phyloP scores from a whole-genome alignment of 495 filamentous ascomycete genomes.

The Penicillium silybi region DNA sequence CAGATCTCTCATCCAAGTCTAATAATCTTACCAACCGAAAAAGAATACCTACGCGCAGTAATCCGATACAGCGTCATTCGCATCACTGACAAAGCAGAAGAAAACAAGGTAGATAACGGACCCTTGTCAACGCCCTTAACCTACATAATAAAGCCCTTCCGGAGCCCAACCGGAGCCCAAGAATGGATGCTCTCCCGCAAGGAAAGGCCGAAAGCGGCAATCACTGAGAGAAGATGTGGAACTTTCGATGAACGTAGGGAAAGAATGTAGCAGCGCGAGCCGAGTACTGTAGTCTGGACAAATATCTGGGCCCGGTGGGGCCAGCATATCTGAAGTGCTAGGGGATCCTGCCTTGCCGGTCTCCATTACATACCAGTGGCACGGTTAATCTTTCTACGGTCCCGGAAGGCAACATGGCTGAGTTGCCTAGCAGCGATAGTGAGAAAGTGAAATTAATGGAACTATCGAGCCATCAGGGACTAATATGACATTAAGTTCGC shows the following conservation, averaged over 20 bases:
- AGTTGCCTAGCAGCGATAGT: neutral
- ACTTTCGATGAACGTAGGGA: slow-evolving; percentile 14
- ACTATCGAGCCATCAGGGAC: neutral
- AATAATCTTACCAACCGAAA: too few relatives aligned
- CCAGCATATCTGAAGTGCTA: slow-evolving; percentile 8
- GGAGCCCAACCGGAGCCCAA: neutral
- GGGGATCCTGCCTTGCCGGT: slow-evolving; percentile 8
- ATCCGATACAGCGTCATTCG: too few relatives aligned
- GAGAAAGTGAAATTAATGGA: neutral
- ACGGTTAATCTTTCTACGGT: neutral
- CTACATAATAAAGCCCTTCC: neutral
- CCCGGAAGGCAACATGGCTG: neutral
- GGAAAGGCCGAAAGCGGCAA: slow-evolving; percentile 8
- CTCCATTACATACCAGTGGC: slow-evolving; percentile 8
- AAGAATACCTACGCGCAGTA: too few relatives aligned
- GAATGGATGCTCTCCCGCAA: slow-evolving; percentile 8
- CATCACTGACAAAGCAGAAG: neutral
- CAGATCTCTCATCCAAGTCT: too few relatives aligned
- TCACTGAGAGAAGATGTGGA: slow-evolving; percentile 5
- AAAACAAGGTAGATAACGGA: neutral
- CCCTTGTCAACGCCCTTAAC: neutral
- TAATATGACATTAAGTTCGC: neutral
- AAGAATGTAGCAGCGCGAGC: slow-evolving; percentile 17
- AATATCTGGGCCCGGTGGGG: neutral
- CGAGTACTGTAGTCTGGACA: neutral